Conservation (phyloP, 306 rosid species). For the Vicia faba region DNA sequence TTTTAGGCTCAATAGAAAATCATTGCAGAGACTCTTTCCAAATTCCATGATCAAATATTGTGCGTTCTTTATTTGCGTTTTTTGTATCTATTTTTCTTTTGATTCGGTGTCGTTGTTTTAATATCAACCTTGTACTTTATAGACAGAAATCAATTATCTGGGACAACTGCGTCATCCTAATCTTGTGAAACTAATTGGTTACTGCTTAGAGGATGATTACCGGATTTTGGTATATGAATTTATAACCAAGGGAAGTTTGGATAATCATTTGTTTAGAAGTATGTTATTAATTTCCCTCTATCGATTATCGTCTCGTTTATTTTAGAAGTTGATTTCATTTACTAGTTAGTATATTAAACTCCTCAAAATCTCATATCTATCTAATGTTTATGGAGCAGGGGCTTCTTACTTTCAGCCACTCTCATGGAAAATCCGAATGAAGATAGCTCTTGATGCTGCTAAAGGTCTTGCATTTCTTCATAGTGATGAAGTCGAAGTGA, state of each 20-base stretch:
- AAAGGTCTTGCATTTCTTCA: conserved; percentile 94
- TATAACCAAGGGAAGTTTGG: conserved; percentile 85
- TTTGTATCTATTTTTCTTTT: neutral
- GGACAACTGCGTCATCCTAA: conserved; percentile 88
- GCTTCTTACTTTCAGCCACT: conserved; percentile 80
- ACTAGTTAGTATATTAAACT: neutral
- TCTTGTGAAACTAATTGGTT: conserved; percentile 89
- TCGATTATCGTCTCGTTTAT: neutral
- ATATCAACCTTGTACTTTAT: conserved; percentile 35
- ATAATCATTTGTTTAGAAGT: conserved; percentile 93
- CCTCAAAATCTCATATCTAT: conserved; percentile 20
- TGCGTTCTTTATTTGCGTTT: neutral
- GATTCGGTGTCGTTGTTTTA: neutral
- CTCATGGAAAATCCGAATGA: conserved; percentile 86
- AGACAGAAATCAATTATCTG: conserved; percentile 92
- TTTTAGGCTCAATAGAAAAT: conserved; percentile 3
- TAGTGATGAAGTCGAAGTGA: conserved; percentile 81
- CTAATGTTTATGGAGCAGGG: conserved; percentile 55
- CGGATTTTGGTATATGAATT: conserved; percentile 86
- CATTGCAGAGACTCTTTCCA: neutral
- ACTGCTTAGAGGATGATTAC: conserved; percentile 90
- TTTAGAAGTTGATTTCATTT: conserved; percentile 9
- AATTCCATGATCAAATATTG: neutral
- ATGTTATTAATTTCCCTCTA: conserved; percentile 45
- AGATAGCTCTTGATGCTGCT: conserved; percentile 82